phyloP scores from a whole-genome alignment of 495 filamentous ascomycete genomes.

The Lophium mytilinum region DNA sequence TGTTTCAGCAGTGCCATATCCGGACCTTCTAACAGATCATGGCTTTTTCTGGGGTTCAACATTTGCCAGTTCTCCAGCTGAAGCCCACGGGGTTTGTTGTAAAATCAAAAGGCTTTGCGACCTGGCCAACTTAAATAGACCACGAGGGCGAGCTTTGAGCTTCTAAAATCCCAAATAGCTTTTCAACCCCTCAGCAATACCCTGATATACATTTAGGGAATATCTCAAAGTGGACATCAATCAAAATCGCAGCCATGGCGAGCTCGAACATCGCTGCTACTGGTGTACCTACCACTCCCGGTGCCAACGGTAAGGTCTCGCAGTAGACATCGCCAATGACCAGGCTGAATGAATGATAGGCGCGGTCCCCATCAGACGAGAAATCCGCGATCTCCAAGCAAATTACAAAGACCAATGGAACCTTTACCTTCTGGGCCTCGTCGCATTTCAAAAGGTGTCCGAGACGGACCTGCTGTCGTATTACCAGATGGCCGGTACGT shows the following conservation, averaged over 20 bases:
- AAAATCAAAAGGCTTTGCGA: too few species aligned
- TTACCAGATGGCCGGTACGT: constrained; percentile 55
- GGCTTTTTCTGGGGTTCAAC: too few species aligned
- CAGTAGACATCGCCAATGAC: not conserved
- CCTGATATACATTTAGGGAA: too few species aligned
- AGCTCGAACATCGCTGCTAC: constrained; percentile 2
- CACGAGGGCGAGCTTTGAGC: too few species aligned
- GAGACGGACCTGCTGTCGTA: constrained; percentile 47
- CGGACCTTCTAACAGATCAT: too few species aligned
- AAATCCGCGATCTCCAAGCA: constrained; percentile 9
- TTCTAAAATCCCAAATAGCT: too few species aligned
- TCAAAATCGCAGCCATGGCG: not conserved
- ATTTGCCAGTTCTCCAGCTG: too few species aligned
- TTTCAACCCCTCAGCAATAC: too few species aligned
- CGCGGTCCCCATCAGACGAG: constrained; percentile 8
- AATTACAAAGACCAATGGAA: constrained; percentile 43
- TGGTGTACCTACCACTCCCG: constrained; percentile 9
- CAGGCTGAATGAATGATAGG: constrained; percentile 2
- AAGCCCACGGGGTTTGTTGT: too few species aligned
- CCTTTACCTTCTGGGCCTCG: constrained; percentile 48
- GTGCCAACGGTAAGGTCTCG: constrained; percentile 1
- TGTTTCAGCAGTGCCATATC: too few species aligned
- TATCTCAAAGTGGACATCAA: too few species aligned
- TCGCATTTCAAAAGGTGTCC: constrained; percentile 44
- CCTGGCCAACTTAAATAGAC: too few species aligned